Percentiles rank a stretch among this genome's conserved stretches.
Conservation (phyloP, 2,329 filamentous ascomycete species). For the Aureobasidium pullulans region DNA sequence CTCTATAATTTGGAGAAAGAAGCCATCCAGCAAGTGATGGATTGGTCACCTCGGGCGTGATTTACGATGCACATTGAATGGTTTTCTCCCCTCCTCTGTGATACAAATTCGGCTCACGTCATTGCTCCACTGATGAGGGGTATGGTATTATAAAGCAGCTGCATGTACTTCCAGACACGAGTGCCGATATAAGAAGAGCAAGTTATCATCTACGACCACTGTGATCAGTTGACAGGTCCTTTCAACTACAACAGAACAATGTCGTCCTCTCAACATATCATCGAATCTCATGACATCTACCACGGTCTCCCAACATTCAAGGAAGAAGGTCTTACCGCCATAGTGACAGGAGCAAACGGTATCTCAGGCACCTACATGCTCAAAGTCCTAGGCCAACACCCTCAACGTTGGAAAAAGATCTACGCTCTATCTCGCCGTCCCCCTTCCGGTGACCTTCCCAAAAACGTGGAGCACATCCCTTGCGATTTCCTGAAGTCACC, state of each 20-base stretch:
- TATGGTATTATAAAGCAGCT: not conserved
- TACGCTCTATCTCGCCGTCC: slow-evolving; percentile 43
- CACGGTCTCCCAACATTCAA: slow-evolving; percentile 43
- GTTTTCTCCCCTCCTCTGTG: no score
- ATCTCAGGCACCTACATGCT: slow-evolving; percentile 48
- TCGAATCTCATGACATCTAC: slow-evolving; percentile 38
- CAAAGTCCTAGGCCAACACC: slow-evolving; percentile 39
- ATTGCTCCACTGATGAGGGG: not conserved
- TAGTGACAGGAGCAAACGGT: slow-evolving; percentile 49
- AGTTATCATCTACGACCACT: no score
- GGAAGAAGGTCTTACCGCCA: slow-evolving; percentile 40
- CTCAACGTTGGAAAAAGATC: slow-evolving; percentile 46
- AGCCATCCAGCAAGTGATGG: no score
- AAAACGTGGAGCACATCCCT: slow-evolving; percentile 26
- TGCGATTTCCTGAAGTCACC: slow-evolving; percentile 30
- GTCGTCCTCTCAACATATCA: not conserved
- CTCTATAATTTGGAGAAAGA: no score
- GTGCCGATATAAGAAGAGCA: no score
- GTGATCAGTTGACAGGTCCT: no score
- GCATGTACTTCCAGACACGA: not conserved
- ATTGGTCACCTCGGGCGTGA: no score
- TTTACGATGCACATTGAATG: no score
- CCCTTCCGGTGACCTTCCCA: slow-evolving; percentile 33
- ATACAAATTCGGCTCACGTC: not conserved
- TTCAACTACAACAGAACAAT: not conserved